These are phyloP conservation scores for Flueggea neowawraea DNA, from an alignment of 441 rosid genomes.

Conservation along the genomic window DNA sequence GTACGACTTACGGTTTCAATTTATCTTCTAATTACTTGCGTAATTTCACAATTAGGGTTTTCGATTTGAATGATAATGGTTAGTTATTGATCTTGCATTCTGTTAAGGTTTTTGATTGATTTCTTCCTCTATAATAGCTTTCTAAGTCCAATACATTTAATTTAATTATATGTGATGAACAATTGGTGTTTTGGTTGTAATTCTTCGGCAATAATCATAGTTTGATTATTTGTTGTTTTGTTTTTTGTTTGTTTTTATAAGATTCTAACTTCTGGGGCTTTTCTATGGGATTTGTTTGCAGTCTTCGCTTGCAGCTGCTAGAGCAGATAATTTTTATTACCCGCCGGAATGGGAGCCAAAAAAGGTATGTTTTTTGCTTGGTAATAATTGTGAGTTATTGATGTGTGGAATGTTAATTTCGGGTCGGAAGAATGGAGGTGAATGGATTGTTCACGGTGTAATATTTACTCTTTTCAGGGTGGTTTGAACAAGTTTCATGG, in stretches of 20 bases:
- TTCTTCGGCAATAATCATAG: no score
- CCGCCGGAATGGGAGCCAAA: conserved; percentile 97
- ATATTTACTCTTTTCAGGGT: conserved; percentile 39
- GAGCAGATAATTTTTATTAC: conserved; percentile 94
- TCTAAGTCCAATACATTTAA: no score
- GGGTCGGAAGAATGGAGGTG: not conserved
- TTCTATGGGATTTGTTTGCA: conserved; percentile 26
- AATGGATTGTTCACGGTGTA: conserved; percentile 6
- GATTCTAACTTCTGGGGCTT: no score
- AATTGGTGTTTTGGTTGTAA: no score
- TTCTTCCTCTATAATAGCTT: no score
- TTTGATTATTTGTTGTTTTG: not conserved
- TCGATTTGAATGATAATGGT: no score
- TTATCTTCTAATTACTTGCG: no score
- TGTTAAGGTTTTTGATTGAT: no score
- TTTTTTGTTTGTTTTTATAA: conserved; percentile 10
- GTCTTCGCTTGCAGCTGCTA: conserved; percentile 97
- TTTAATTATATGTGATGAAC: no score
- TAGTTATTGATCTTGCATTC: no score
- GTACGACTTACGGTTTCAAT: no score
- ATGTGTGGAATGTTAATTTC: not conserved
- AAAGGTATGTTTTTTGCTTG: conserved; percentile 34
- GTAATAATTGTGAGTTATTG: not conserved
- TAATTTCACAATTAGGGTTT: no score
- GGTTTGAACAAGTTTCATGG: conserved; percentile 95